These are phyloP conservation scores for Metschnikowia henanensis DNA, from an alignment of 805 yeast species.

Conservation along the genomic window DNA sequence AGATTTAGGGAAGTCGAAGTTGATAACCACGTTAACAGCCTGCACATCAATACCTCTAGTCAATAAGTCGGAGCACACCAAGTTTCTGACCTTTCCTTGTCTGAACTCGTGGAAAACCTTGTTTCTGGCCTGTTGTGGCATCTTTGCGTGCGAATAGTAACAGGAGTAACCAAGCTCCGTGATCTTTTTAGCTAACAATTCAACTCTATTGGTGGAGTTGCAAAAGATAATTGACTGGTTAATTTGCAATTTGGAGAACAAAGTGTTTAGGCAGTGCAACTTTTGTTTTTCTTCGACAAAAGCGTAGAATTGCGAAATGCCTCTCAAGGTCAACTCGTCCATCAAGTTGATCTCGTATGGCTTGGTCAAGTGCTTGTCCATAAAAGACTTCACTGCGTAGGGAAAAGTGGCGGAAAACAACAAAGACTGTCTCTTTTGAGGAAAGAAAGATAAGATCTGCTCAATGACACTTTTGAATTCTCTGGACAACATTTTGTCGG, in stretches of 20 bases:
- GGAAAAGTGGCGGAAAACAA: conserved; percentile 97
- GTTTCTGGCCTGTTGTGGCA: conserved; percentile 97
- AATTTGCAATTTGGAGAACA: conserved; percentile 90
- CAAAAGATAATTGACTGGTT: conserved; percentile 97
- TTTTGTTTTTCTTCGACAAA: conserved; percentile 97
- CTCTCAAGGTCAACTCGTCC: conserved; percentile 96
- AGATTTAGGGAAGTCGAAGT: conserved; percentile 97
- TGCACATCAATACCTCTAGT: conserved; percentile 99
- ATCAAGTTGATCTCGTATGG: conserved; percentile 96
- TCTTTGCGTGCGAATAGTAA: conserved; percentile 94
- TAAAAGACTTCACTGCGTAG: conserved; percentile 84
- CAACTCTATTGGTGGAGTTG: conserved; percentile 96
- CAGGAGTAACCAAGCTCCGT: conserved; percentile 97
- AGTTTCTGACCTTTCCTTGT: conserved; percentile 95
- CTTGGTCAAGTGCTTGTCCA: conserved; percentile 84
- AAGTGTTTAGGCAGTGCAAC: conserved; percentile 91
- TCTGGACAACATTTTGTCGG: conserved; percentile 91
- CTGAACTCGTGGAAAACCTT: conserved; percentile 98
- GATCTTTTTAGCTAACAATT: conserved; percentile 90
- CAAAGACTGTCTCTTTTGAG: conserved; percentile 67
- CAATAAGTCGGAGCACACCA: conserved; percentile 95
- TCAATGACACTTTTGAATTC: conserved; percentile 88
- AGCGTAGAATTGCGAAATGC: conserved; percentile 98
- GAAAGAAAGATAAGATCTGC: conserved; percentile 81
- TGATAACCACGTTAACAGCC: conserved; percentile 97